Conservation (phyloP, 495 filamentous ascomycete species). For the Penicillium samsonianum region DNA sequence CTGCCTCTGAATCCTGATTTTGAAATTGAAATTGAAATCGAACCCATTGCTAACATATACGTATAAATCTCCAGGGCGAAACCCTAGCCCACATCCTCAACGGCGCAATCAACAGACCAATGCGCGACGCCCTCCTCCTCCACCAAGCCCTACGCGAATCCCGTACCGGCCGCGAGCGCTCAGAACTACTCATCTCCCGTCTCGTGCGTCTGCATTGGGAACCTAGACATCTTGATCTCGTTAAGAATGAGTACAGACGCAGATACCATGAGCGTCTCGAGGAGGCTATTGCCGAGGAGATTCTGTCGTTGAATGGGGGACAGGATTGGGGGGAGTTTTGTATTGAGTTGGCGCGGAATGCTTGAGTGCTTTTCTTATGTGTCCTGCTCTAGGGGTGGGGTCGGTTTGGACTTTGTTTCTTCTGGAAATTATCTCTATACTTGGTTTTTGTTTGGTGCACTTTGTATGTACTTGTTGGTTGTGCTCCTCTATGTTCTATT, state of each 20-base stretch:
- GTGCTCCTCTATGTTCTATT: too few species aligned
- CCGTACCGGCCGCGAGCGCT: constrained; percentile 64
- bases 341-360: constrained; percentile 53
- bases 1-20: too few species aligned
- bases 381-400: too few species aligned
- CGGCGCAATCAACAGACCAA: constrained; percentile 91
- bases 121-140: constrained; percentile 91
- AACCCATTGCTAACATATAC: background rate
- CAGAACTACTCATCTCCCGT: constrained; percentile 79
- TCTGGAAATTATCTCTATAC: too few species aligned
- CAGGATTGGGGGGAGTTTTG: constrained; percentile 60
- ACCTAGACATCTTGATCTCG: constrained; percentile 65
- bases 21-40: too few species aligned
- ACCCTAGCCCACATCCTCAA: constrained; percentile 94
- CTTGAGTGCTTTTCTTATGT: constrained; percentile 6
- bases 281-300: constrained; percentile 56
- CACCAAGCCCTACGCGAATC: constrained; percentile 79
- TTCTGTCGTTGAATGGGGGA: constrained; percentile 38
- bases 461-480: too few species aligned
- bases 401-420: too few species aligned
- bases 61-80: constrained; percentile 73
- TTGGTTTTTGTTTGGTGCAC: too few species aligned
- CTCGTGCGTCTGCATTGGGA: constrained; percentile 87
- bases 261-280: constrained; percentile 72
- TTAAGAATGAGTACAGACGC: constrained; percentile 70